phyloP scores from a whole-genome alignment of 1,284 basidiomycete species.

The Microbotryum lychnidis-dioicae region DNA sequence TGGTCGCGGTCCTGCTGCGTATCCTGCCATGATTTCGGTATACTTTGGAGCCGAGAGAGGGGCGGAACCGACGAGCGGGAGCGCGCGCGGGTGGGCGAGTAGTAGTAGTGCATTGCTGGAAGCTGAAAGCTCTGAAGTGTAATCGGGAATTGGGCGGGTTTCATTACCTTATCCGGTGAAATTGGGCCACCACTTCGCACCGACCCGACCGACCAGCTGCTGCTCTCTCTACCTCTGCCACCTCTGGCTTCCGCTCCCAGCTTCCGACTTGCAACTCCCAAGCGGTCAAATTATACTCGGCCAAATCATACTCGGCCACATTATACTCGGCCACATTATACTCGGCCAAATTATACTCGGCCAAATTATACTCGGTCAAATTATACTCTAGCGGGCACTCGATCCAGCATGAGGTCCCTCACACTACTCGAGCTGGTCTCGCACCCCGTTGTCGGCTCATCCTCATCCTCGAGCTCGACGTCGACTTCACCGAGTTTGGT shows the following conservation, averaged over 20 bases:
- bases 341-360: no score
- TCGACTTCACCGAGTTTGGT: conserved; percentile 2
- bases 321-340: no score
- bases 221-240: background rate
- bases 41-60: background rate
- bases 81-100: no score
- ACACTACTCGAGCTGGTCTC: conserved; percentile 13
- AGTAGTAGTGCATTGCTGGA: no score
- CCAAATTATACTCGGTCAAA: no score
- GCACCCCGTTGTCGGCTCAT: conserved; percentile 5
- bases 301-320: no score
- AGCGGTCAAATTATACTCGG: background rate
- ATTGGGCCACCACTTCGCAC: no score
- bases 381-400: background rate
- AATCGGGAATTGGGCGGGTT: no score
- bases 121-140: no score
- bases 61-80: no score
- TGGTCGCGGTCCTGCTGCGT: conserved; percentile 10
- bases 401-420: conserved; percentile 22
- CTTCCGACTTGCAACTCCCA: background rate
- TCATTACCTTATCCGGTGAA: no score
- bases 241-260: background rate
- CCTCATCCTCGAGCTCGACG: conserved; percentile 12
- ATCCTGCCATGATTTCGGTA: conserved; percentile 19
- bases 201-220: no score